Evolutionary conservation across 164 flowering plant species (phyloP).

Genomic region (Vitis rotundifolia): DNA sequence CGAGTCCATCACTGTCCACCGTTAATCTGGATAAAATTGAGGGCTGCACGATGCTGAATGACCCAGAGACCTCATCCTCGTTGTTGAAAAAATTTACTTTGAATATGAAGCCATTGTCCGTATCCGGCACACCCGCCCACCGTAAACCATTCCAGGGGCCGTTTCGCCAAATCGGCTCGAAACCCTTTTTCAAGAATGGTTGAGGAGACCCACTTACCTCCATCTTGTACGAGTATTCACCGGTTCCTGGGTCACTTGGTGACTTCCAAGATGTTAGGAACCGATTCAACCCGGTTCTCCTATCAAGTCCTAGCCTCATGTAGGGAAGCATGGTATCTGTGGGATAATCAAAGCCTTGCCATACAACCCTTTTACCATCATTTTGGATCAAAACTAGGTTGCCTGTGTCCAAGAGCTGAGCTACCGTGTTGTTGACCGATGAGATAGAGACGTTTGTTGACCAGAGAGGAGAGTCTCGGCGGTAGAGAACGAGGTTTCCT

Average conservation of each 20-base stretch:
- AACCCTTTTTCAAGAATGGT: constrained; percentile 15
- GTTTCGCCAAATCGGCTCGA: constrained; percentile 9
- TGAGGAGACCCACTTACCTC: constrained; percentile 32
- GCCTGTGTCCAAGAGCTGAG: constrained; percentile 47
- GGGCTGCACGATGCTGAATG: neutral
- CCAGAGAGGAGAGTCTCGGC: constrained; percentile 20
- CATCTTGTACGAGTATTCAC: constrained; percentile 20
- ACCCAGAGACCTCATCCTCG: neutral
- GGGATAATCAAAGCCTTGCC: constrained; percentile 68
- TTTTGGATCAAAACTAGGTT: constrained; percentile 36
- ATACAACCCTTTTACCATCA: constrained; percentile 14
- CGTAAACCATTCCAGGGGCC: constrained; percentile 42
- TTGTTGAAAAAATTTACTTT: neutral
- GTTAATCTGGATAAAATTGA: neutral
- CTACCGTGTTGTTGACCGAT: neutral
- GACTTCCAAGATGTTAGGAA: constrained; percentile 46
- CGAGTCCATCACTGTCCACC: neutral
- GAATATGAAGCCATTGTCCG: neutral
- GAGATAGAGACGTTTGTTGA: constrained; percentile 19
- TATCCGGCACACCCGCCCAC: neutral
- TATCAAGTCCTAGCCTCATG: constrained; percentile 49
- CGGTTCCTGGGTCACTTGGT: constrained; percentile 40
- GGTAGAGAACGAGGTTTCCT: constrained; percentile 28
- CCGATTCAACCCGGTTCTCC: constrained; percentile 33
- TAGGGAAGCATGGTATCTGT: constrained; percentile 35